Base-by-base conservation (phyloP, 495 filamentous ascomycete genomes). In the Glonium stellatum region DNA sequence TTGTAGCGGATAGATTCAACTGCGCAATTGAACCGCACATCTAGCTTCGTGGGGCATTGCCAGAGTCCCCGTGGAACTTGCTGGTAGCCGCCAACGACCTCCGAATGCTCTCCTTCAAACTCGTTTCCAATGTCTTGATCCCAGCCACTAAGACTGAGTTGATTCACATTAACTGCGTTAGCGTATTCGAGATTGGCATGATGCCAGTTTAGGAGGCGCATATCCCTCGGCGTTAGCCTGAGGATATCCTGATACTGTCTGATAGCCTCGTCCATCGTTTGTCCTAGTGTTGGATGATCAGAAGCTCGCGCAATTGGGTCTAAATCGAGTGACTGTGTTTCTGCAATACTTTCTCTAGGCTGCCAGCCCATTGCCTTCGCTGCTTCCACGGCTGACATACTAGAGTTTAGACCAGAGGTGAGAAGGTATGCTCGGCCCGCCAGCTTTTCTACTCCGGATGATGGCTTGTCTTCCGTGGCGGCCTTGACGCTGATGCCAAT, bases 41-140 rank as follows among this genome's bases (percentile, higher is more conserved):
- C 84, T n/a, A 99, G 78, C 55, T 82, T 85, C 1, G 80, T 81
- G 2, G 93, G 95, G 42, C 84, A 78, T 44, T 83, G 79, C 71
- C 85, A 84, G 19, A 99, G 76, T 3, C 89, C 93, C 57, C 87
- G 83, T 2, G 95, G 87, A 37, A 99, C 80, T 68, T 90, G 91
- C 61, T 88, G 88, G 68, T 97, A 97, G 5, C 93, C 93, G 42
- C 93, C 93, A 44, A 95, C 79, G 13, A 99, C 84, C 79, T 93
- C 89, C 4, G 90, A 86, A 67, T 99, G 93, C 54, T 88, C 85
- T 18, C 93, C 93, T 68, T 95, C 90, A 72, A 96, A 97, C 65
- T 99, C 93, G 70, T 99, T 97, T 0, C 95, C 93, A 47, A 89
- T 88, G 68, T 97, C 93, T 68, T 97, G 87, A 72, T 99, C 93